Evolutionary conservation across 345 rosid species (phyloP).

Genomic region (Linum usitatissimum): DNA sequence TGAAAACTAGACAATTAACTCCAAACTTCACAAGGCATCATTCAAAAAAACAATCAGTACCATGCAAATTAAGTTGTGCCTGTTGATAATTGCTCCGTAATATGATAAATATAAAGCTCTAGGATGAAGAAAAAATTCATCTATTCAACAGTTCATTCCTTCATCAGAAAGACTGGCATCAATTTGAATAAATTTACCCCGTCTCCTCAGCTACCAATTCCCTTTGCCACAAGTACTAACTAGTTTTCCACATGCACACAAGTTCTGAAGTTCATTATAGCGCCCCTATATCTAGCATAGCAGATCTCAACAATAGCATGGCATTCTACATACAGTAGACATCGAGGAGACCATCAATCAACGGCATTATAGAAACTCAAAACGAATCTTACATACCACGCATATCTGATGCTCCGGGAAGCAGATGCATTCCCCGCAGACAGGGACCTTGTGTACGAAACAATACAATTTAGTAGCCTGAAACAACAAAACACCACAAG

Average conservation of each 20-base stretch:
- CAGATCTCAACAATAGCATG: no score
- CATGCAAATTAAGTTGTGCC: neutral
- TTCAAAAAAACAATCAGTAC: neutral
- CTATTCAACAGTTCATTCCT: neutral
- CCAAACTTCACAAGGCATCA: slow-evolving; percentile 3
- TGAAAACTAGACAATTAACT: neutral
- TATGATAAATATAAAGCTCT: neutral
- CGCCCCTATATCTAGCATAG: neutral
- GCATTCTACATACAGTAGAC: no score
- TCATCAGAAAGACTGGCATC: neutral
- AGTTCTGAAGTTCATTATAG: neutral
- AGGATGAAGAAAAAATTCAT: neutral
- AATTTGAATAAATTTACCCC: neutral
- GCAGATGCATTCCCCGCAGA: slow-evolving; percentile 95
- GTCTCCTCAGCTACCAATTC: no score
- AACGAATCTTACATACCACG: slow-evolving; percentile 40
- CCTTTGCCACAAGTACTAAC: no score
- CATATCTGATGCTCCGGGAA: slow-evolving; percentile 92
- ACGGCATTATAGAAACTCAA: neutral
- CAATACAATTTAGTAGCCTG: slow-evolving; percentile 97
- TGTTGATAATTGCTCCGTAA: neutral
- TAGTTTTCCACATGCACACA: no score
- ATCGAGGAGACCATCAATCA: no score
- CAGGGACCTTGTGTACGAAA: slow-evolving; percentile 96
- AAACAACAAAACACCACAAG: slow-evolving; percentile 11